phyloP scores from a whole-genome alignment of 805 yeast species.

The Saturnispora halmiae region DNA sequence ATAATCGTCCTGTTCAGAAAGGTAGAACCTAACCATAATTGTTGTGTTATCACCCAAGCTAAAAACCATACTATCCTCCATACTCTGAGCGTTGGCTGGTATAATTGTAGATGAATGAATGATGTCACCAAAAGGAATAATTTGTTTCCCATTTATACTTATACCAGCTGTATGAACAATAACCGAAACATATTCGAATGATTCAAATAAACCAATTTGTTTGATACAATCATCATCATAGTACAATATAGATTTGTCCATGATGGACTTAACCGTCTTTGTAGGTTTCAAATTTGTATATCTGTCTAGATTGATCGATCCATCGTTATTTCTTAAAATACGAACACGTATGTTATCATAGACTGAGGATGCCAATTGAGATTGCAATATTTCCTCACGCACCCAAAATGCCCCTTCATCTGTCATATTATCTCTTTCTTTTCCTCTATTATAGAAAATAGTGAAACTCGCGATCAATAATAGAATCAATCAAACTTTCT shows the following conservation, averaged over 20 bases:
- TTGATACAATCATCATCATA: not conserved
- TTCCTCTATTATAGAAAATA: too few species aligned
- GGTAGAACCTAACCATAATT: slow-evolving; percentile 16
- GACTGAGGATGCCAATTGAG: slow-evolving; percentile 16
- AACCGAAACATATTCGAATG: slow-evolving; percentile 19
- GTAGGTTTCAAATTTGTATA: slow-evolving; percentile 9
- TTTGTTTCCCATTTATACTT: slow-evolving; percentile 14
- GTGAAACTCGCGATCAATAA: not conserved
- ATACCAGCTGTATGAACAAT: slow-evolving; percentile 20
- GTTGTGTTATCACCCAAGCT: slow-evolving; percentile 7
- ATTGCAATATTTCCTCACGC: slow-evolving; percentile 22
- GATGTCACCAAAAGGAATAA: slow-evolving; percentile 15
- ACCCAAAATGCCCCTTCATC: slow-evolving; percentile 6
- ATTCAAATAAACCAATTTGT: not conserved
- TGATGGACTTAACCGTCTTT: not conserved
- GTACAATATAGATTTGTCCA: not conserved
- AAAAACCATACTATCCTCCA: slow-evolving; percentile 23
- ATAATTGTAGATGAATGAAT: slow-evolving; percentile 22
- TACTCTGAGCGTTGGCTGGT: slow-evolving; percentile 16
- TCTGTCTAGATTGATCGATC: slow-evolving; percentile 11
- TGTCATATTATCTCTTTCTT: not conserved
- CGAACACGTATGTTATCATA: slow-evolving; percentile 20
- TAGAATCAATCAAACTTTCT: not conserved
- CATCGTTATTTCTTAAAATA: slow-evolving; percentile 6
- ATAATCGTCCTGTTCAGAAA: slow-evolving; percentile 7